phyloP scores from a whole-genome alignment of 2,329 filamentous ascomycete genomes.

The Ilyonectria destructans region DNA sequence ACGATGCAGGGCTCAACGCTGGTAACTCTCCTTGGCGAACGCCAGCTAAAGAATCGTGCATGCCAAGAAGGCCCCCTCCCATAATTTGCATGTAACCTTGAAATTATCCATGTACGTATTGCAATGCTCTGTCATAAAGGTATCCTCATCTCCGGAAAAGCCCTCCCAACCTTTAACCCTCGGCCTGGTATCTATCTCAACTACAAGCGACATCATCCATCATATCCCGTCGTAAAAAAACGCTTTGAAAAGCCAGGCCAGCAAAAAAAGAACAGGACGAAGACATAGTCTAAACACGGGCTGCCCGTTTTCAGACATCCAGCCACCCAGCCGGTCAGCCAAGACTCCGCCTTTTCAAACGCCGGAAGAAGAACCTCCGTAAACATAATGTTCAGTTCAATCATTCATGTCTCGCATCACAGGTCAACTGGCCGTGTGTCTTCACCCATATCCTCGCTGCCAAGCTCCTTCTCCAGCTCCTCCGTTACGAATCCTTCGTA shows the following conservation, averaged over 20 bases:
- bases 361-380: constrained; percentile 19
- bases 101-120: constrained; percentile 1
- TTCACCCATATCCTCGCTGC: constrained; percentile 72
- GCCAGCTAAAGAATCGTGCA: background rate
- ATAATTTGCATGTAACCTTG: background rate
- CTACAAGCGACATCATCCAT: constrained; percentile 21
- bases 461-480: constrained; percentile 89
- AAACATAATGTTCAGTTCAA: constrained; percentile 17
- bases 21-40: constrained; percentile 1
- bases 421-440: constrained; percentile 69
- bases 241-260: constrained; percentile 3
- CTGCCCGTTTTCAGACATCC: constrained; percentile 9
- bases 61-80: background rate
- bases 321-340: constrained; percentile 8
- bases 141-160: constrained; percentile 8
- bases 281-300: constrained; percentile 9
- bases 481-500: constrained; percentile 95
- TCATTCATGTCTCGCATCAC: constrained; percentile 48
- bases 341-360: constrained; percentile 19
- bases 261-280: background rate
- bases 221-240: constrained; percentile 23
- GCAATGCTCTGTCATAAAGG: background rate
- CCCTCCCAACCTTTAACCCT: background rate
- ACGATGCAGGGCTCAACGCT: background rate
- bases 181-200: constrained; percentile 28